A percentile compares a stretch with the other conserved stretches of the same genome.
phyloP scores from a whole-genome alignment of 176 grass and related monocot genomes.

The Musa beccarii region DNA sequence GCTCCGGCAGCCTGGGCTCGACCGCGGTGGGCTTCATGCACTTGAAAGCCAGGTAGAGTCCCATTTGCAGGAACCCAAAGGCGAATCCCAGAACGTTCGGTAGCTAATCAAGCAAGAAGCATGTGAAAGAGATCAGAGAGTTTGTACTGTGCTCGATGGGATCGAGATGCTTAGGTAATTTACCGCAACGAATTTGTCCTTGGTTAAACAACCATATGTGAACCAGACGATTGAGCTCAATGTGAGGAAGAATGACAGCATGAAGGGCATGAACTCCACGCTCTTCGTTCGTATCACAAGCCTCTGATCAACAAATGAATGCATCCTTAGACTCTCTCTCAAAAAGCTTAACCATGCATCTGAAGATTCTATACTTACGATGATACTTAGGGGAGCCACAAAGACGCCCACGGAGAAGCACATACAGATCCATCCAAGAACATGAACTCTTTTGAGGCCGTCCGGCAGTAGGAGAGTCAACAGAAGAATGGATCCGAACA shows the following conservation, averaged over 20 bases:
- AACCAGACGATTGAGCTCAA: constrained; percentile 80
- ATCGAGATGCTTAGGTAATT: background rate
- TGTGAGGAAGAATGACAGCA: constrained; percentile 68
- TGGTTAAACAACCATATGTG: constrained; percentile 57
- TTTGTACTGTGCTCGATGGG: too few relatives aligned
- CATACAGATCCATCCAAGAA: constrained; percentile 76
- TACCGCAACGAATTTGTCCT: constrained; percentile 74
- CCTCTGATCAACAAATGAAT: constrained; percentile 28
- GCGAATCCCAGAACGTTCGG: constrained; percentile 49
- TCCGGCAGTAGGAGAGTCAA: constrained; percentile 44
- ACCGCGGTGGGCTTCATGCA: background rate
- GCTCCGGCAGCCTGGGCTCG: background rate
- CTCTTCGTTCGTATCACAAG: constrained; percentile 89
- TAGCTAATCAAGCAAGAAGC: background rate
- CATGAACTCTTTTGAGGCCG: constrained; percentile 25
- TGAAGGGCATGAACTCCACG: constrained; percentile 98
- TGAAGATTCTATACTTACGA: constrained; percentile 23
- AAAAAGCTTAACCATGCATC: background rate
- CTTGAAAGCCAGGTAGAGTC: constrained; percentile 13
- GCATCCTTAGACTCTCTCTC: too few relatives aligned
- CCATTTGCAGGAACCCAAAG: constrained; percentile 4
- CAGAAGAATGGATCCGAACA: constrained; percentile 48
- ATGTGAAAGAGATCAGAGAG: background rate
- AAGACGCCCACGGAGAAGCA: constrained; percentile 63
- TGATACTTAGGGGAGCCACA: constrained; percentile 75